phyloP scores from a whole-genome alignment of 495 filamentous ascomycete genomes.

The Penicillium parvum region DNA sequence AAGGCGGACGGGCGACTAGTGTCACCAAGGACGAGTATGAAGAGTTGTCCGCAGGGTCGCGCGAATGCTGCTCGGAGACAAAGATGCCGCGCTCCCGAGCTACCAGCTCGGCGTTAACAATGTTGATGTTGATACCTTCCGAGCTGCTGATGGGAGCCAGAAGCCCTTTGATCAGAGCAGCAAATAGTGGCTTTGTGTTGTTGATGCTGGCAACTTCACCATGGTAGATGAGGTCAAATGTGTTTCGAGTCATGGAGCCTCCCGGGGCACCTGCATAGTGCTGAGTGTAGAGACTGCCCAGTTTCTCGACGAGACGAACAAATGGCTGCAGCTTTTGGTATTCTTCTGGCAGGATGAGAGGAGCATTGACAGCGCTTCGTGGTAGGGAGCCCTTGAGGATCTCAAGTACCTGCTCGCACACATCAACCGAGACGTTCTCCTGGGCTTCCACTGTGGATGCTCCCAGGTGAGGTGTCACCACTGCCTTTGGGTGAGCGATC shows the following conservation, averaged over 20 bases:
- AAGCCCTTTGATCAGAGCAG: slow-evolving; percentile 65
- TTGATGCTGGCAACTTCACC: slow-evolving; percentile 57
- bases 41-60: slow-evolving; percentile 44
- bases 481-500: slow-evolving; percentile 57
- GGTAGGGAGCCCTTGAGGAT: slow-evolving; percentile 63
- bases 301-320: slow-evolving; percentile 61
- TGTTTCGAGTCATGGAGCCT: slow-evolving; percentile 40
- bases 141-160: slow-evolving; percentile 53
- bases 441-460: slow-evolving; percentile 73
- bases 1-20: slow-evolving; percentile 41
- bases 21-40: slow-evolving; percentile 59
- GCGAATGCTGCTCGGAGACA: slow-evolving; percentile 59
- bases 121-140: slow-evolving; percentile 63
- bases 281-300: slow-evolving; percentile 67
- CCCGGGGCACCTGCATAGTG: slow-evolving; percentile 47
- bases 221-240: slow-evolving; percentile 66
- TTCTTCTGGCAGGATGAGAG: slow-evolving; percentile 68
- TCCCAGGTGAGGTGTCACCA: slow-evolving; percentile 68
- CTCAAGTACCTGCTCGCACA: slow-evolving; percentile 66
- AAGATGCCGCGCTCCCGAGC: slow-evolving; percentile 65
- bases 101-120: slow-evolving; percentile 67
- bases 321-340: slow-evolving; percentile 66
- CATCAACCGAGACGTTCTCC: slow-evolving; percentile 70
- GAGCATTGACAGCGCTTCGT: slow-evolving; percentile 67
- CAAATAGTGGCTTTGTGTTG: slow-evolving; percentile 66